Evolutionary conservation across 441 rosid species (phyloP).

Genomic region (Adansonia gregorii): DNA sequence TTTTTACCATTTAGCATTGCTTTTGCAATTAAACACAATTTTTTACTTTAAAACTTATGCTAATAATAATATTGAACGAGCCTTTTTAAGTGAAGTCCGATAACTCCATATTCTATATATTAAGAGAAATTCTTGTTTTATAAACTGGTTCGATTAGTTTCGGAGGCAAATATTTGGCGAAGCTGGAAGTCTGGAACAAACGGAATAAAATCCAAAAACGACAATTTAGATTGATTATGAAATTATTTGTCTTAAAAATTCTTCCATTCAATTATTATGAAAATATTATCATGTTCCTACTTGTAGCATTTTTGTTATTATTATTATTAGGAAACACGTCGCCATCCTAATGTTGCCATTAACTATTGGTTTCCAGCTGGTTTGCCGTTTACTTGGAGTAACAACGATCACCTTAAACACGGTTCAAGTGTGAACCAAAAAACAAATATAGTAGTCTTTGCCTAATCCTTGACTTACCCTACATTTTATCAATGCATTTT

Average conservation of each 20-base stretch:
- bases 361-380: conserved; percentile 39
- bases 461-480: conserved; percentile 30
- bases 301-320: background rate
- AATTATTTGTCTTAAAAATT: background rate
- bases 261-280: background rate
- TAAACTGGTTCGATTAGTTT: too few species aligned
- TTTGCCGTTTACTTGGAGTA: conserved; percentile 36
- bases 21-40: too few species aligned
- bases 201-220: background rate
- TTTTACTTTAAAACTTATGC: too few species aligned
- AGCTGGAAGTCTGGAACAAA: background rate
- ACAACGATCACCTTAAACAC: conserved; percentile 25
- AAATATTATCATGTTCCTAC: background rate
- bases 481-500: background rate
- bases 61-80: too few species aligned
- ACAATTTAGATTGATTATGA: background rate
- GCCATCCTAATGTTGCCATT: background rate
- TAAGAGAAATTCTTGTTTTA: too few species aligned
- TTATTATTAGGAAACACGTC: background rate
- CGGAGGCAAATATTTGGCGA: background rate
- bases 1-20: too few species aligned
- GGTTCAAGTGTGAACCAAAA: background rate
- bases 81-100: too few species aligned
- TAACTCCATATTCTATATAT: too few species aligned
- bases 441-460: background rate